Conservation (phyloP, 2,329 filamentous ascomycete genomes). For the Bipolaris victoriae region DNA sequence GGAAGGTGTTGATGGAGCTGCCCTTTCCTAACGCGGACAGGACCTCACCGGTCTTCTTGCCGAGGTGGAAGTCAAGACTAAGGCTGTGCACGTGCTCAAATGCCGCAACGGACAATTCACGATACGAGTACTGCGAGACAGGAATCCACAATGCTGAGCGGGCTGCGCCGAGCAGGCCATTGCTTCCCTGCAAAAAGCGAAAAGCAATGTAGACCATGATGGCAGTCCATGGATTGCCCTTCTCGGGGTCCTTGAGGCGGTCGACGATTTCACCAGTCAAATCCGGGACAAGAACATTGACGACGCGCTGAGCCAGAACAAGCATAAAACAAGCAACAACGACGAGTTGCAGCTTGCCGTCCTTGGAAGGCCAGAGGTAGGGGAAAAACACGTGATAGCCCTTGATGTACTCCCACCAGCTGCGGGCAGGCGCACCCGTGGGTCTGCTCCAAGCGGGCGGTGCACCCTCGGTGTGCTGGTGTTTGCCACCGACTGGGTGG, state of each 20-base stretch:
- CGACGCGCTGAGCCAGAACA: conserved; percentile 76
- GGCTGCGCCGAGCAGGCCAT: conserved; percentile 82
- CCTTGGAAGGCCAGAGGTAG: conserved; percentile 92
- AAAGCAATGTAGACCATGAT: conserved; percentile 79
- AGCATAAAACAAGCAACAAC: conserved; percentile 83
- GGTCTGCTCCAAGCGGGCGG: conserved; percentile 87
- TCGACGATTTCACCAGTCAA: conserved; percentile 84
- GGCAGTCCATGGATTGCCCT: conserved; percentile 71
- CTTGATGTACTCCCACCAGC: conserved; percentile 94
- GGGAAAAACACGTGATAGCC: conserved; percentile 95
- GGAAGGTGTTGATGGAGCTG: conserved; percentile 92
- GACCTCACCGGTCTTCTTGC: conserved; percentile 95
- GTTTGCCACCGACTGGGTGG: conserved; percentile 50
- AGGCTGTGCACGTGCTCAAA: conserved; percentile 97
- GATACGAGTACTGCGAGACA: conserved; percentile 95
- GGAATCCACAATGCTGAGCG: conserved; percentile 92
- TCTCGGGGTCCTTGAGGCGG: conserved; percentile 62
- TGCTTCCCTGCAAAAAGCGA: conserved; percentile 84
- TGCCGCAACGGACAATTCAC: conserved; percentile 88
- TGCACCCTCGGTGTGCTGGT: conserved; percentile 61
- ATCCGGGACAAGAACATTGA: conserved; percentile 85
- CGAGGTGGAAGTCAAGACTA: conserved; percentile 94
- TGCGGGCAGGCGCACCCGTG: conserved; percentile 81
- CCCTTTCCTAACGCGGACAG: conserved; percentile 95
- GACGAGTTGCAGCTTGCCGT: conserved; percentile 73